These are phyloP conservation scores for Flaveria trinervia DNA, from an alignment of 129 eudicot genomes.

Conservation along the genomic window DNA sequence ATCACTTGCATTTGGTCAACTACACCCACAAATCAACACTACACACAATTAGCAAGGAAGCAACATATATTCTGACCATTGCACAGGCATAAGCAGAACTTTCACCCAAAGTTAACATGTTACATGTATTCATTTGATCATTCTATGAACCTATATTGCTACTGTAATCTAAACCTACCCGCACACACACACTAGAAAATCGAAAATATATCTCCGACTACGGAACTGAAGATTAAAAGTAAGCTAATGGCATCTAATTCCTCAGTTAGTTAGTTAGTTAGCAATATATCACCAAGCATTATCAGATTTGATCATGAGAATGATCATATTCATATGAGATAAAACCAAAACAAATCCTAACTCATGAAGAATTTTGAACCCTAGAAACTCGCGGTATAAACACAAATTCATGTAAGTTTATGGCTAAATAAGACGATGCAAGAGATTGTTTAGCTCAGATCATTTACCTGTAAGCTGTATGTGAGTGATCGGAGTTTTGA, in stretches of 20 bases:
- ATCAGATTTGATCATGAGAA: background rate
- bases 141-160: background rate
- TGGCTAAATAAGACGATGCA: background rate
- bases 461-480: slow-evolving; percentile 15
- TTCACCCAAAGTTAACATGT: background rate
- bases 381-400: background rate
- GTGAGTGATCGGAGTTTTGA: slow-evolving; percentile 9
- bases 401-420: background rate
- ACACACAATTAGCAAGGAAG: background rate
- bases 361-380: background rate
- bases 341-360: background rate
- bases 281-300: background rate
- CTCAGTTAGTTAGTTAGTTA: no score
- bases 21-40: slow-evolving; percentile 9
- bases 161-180: background rate
- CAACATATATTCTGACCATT: background rate
- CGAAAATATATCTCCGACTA: background rate
- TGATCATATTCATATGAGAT: background rate
- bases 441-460: background rate
- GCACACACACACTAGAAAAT: background rate
- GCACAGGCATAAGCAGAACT: background rate
- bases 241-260: no score
- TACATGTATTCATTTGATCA: background rate
- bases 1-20: slow-evolving; percentile 53
- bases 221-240: background rate